Percentiles rank a stretch among this genome's conserved stretches.
Conservation (phyloP, 2,329 filamentous ascomycete genomes). For the Colletotrichum spaethianum region DNA sequence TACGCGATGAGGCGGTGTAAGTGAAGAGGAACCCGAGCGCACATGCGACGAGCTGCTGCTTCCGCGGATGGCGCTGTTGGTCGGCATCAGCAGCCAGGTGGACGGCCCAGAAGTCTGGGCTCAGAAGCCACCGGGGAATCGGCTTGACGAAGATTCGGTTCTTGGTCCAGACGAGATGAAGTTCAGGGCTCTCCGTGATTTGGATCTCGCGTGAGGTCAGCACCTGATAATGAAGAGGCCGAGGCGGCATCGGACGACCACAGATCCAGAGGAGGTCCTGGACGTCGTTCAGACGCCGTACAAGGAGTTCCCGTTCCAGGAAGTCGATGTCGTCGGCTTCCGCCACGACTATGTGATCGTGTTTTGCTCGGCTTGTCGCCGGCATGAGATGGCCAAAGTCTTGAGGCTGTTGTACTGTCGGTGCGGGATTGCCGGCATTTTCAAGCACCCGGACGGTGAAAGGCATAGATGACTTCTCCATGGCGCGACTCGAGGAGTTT, state of each 20-base stretch:
- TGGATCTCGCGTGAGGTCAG: slow-evolving; percentile 48
- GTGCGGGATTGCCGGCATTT: slow-evolving; percentile 16
- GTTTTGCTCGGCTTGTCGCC: slow-evolving; percentile 48
- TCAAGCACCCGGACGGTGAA: slow-evolving; percentile 38
- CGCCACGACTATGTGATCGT: slow-evolving; percentile 49
- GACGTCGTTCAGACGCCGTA: slow-evolving; percentile 48
- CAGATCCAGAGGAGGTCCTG: slow-evolving; percentile 47
- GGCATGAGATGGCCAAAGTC: slow-evolving; percentile 46
- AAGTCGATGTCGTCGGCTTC: slow-evolving; percentile 41
- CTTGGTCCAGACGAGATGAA: slow-evolving; percentile 57
- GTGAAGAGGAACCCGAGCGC: slow-evolving; percentile 56
- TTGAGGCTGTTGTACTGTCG: not conserved
- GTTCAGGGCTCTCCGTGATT: slow-evolving; percentile 54
- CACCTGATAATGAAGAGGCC: slow-evolving; percentile 46
- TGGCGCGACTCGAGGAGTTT: slow-evolving; percentile 21
- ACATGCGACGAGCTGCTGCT: slow-evolving; percentile 47
- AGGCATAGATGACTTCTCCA: slow-evolving; percentile 31
- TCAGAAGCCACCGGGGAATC: slow-evolving; percentile 56
- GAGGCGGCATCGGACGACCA: slow-evolving; percentile 46
- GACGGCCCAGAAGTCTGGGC: slow-evolving; percentile 52
- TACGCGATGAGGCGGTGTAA: slow-evolving; percentile 55
- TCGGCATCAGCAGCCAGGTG: slow-evolving; percentile 39
- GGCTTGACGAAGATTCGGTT: slow-evolving; percentile 57
- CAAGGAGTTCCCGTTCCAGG: slow-evolving; percentile 49
- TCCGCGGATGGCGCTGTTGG: slow-evolving; percentile 14